These are phyloP conservation scores for Sordariomycetes sp. DNA, from an alignment of 2,329 filamentous ascomycete genomes.

Conservation along the genomic window DNA sequence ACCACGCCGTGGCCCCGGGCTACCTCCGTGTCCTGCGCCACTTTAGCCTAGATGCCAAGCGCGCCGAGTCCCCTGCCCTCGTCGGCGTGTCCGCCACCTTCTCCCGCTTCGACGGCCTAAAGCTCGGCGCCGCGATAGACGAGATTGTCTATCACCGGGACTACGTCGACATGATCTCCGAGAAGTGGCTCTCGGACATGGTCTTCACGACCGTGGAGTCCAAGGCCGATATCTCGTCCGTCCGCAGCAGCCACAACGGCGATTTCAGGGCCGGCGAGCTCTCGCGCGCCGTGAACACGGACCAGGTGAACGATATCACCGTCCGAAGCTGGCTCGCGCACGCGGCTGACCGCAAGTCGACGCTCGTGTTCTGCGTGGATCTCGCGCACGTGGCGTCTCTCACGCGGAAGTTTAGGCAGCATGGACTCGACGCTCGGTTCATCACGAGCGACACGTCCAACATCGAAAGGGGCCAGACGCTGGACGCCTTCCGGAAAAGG, in stretches of 20 bases:
- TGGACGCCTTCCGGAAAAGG: constrained; percentile 65
- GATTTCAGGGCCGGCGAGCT: constrained; percentile 76
- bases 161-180: constrained; percentile 59
- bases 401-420: constrained; percentile 62
- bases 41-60: constrained; percentile 55
- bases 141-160: constrained; percentile 92
- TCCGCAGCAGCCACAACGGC: constrained; percentile 49
- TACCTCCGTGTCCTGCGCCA: constrained; percentile 70
- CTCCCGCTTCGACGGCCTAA: constrained; percentile 71
- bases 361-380: constrained; percentile 90
- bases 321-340: constrained; percentile 79
- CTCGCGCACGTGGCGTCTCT: constrained; percentile 68
- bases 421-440: constrained; percentile 73
- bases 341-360: constrained; percentile 61
- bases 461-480: constrained; percentile 53
- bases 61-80: constrained; percentile 44
- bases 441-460: constrained; percentile 76
- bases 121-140: constrained; percentile 76
- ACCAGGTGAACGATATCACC: constrained; percentile 70
- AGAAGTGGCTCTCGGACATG: constrained; percentile 88
- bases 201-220: constrained; percentile 88
- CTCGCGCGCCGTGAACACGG: constrained; percentile 73
- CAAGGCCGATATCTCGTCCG: constrained; percentile 64
- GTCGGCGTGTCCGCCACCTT: constrained; percentile 84
- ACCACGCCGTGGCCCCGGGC: constrained; percentile 81